Evolutionary conservation across 2,329 filamentous ascomycete genomes (phyloP), one percentile per base, ranked within the genome.

Genomic region (Ophiostoma piceae): DNA sequence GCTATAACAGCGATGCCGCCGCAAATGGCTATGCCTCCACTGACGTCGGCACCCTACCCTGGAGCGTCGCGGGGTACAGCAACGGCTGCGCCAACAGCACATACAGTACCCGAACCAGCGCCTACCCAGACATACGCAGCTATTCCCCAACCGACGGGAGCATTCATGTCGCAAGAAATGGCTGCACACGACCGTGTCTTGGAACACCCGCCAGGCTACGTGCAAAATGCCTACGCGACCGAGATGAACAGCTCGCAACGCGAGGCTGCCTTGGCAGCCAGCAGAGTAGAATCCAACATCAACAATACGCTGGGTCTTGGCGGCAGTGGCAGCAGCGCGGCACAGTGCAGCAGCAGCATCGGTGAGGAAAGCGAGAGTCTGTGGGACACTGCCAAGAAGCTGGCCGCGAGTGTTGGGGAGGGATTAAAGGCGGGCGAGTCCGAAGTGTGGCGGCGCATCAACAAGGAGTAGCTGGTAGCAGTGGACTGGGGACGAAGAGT

Each of bases 401-500:
- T 84, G 81, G 85, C 84, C 65, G 79, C 82, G 71, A 82, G 82
- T 43, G 87, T 86, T 7, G 86, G 87, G 67, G 83, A 84, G 72
- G 85, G 83, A 76, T 77, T 89, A 37, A 84, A 82, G 9, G 84
- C 83, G 16, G 86, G 85, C 16, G 87, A 89, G 79, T 80, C 79
- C 67, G 85, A 88, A 77, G 83, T 89, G 32, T 89, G 87, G 87
- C 84, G 83, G 78, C 84, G 82, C 75, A 86, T 89, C 75, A 88
- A 87, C 78, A 87, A 86, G 78, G 80, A 84, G 66, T 84, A 80
- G 75, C 22, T 41, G 39, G 39, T 41, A 41, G 39, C 12, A 41
- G 39, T 41, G 12, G 39, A 14, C 39, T 41, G 39, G 39, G 39
- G 43, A 47, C 19, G 6, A 19, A 7, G 43, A 47, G 16, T 47